Base-by-base conservation (phyloP, 371 early-diverging fungal genomes). In the Apophysomyces trapeziformis region DNA sequence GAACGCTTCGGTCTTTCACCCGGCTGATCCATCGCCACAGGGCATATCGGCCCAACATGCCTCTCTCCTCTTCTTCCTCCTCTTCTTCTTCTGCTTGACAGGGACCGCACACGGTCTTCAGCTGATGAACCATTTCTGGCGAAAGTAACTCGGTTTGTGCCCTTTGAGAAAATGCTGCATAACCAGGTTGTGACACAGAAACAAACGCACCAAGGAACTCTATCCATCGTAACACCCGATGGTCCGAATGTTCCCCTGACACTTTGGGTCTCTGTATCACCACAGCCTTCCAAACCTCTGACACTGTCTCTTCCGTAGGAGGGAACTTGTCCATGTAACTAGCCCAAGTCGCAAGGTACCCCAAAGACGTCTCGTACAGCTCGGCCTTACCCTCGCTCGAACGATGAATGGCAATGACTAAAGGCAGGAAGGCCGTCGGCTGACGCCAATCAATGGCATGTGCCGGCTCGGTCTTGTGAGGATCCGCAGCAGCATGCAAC, bases 401-500 rank as follows among this genome's bases (percentile, higher is more conserved):
- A 18, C 73, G 67, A 12, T 73, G 37, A 1, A 76, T 60, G 1
- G 78, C 76, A 9, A 65, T 63, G 12, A 78, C 62, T 1, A 75
- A 70, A 21, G 78, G 78, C 16, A 80, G 38, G 56, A 82, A 85
- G 2, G 85, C 79, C 0, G 75, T 76, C 0, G 84, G 79, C 58
- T 87, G 86, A 57, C 82, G 83, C 88, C 88, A 87, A 26, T 77
- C 82, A 32, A 87, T 80, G 1, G 83, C 83, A 65, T 85, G 86
- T 43, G 79, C 80, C 18, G 88, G 88, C 2, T 70, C 68, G 0
- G 84, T 84, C 36, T 78, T 76, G 60, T 85, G 88, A 14, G 79
- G 84, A 68, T 87, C 86, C 5, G 82, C 85, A 2, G 85, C 85
- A 12, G 79, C 78, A 68, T 85, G 79, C 26, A 80, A 61, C 21